Percentiles rank a stretch among this genome's conserved stretches.
Evolutionary conservation across 768 basidiomycete species (phyloP).

Genomic region (Leccinum aurantiacum): DNA sequence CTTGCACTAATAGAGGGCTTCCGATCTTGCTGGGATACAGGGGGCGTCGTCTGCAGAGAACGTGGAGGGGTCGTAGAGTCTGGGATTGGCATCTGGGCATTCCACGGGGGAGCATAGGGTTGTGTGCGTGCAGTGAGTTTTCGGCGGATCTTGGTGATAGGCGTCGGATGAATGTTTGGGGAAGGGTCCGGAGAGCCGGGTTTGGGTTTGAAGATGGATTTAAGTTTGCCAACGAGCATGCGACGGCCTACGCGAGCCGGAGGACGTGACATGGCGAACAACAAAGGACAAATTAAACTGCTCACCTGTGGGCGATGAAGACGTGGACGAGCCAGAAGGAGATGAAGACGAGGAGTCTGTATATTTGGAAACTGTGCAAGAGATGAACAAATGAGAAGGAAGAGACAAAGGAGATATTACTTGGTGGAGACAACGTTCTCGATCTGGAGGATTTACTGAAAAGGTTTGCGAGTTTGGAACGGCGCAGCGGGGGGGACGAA

Average conservation of each 20-base stretch:
- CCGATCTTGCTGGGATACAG: neutral
- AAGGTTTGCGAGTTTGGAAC: constrained; percentile 15
- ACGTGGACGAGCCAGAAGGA: neutral
- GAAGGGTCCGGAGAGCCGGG: constrained; percentile 10
- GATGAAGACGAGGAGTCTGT: neutral
- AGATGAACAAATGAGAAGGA: neutral
- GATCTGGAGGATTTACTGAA: constrained; percentile 20
- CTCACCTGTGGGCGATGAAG: constrained; percentile 3
- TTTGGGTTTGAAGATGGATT: constrained; percentile 26
- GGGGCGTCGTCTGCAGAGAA: neutral
- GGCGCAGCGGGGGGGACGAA: constrained; percentile 4
- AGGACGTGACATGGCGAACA: neutral
- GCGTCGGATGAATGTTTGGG: constrained; percentile 2
- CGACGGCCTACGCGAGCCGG: constrained; percentile 7
- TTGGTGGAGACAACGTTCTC: constrained; percentile 14
- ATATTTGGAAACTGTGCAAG: constrained; percentile 6
- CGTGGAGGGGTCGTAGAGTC: constrained; percentile 6
- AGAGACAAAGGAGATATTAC: constrained; percentile 7
- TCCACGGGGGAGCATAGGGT: constrained; percentile 40
- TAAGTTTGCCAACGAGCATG: constrained; percentile 19
- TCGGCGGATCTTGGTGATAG: constrained; percentile 17
- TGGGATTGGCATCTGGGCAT: constrained; percentile 28
- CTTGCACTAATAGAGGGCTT: neutral
- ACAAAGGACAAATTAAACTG: neutral
- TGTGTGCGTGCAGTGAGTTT: constrained; percentile 36